Evolutionary conservation across 305 asterid genomes (phyloP).

Genomic region (Rubia balearica): DNA sequence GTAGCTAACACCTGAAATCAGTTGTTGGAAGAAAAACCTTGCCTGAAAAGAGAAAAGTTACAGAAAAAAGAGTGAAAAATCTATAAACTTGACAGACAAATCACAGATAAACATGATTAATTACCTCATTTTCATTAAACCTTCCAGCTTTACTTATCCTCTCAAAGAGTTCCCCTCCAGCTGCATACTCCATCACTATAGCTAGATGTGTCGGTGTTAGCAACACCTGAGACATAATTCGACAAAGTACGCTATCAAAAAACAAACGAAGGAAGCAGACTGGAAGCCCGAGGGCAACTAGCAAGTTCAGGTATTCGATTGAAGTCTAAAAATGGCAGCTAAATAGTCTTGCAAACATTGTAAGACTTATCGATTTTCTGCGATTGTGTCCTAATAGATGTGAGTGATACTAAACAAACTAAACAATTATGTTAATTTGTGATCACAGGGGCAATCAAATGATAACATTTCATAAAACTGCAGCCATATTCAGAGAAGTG

Average conservation of each 20-base stretch:
- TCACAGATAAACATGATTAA: not conserved
- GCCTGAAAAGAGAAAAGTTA: slow-evolving; percentile 21
- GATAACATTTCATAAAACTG: not conserved
- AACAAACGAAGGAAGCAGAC: too few relatives aligned
- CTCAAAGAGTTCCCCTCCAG: slow-evolving; percentile 41
- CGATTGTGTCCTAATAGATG: not conserved
- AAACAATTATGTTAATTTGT: not conserved
- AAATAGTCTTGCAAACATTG: not conserved
- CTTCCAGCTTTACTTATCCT: slow-evolving; percentile 35
- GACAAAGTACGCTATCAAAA: slow-evolving; percentile 4
- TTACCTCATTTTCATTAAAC: slow-evolving; percentile 38
- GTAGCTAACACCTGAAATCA: slow-evolving; percentile 44
- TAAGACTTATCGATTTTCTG: not conserved
- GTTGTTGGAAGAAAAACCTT: slow-evolving; percentile 42
- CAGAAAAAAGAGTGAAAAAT: slow-evolving; percentile 9
- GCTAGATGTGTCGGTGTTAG: slow-evolving; percentile 38
- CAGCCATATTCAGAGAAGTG: not conserved
- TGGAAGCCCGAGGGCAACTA: not conserved
- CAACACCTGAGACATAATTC: slow-evolving; percentile 24
- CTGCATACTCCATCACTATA: slow-evolving; percentile 43
- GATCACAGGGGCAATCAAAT: not conserved
- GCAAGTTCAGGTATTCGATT: not conserved
- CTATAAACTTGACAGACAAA: not conserved
- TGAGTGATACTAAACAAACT: not conserved
- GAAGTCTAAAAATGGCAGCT: too few relatives aligned